A percentile compares a stretch with the other conserved stretches of the same genome.
Evolutionary conservation across 805 yeast species (phyloP).

Genomic region (Metschnikowia chrysomelidarum): DNA sequence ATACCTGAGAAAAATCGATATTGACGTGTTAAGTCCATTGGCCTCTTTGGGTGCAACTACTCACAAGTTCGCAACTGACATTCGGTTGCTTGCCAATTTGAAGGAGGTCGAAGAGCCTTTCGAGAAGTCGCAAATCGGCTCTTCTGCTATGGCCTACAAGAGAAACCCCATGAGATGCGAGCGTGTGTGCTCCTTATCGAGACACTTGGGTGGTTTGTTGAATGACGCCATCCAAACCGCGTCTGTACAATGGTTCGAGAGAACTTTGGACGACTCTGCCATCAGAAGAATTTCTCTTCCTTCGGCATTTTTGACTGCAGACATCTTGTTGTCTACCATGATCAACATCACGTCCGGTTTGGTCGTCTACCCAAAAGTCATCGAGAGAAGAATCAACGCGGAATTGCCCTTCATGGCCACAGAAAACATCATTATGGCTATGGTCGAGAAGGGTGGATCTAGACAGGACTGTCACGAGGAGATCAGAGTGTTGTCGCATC

Average conservation of each 20-base stretch:
- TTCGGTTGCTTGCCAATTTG: constrained; percentile 91
- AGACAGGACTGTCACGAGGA: constrained; percentile 98
- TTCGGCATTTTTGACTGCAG: constrained; percentile 94
- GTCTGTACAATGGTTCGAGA: constrained; percentile 98
- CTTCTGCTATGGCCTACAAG: constrained; percentile 98
- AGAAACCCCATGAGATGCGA: constrained; percentile 99
- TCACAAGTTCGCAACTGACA: constrained; percentile 97
- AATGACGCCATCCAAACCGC: constrained; percentile 96
- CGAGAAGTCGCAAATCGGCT: constrained; percentile 97
- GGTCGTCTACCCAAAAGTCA: constrained; percentile 98
- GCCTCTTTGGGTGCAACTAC: constrained; percentile 95
- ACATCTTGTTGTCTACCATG: constrained; percentile 84
- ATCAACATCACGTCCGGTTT: constrained; percentile 91
- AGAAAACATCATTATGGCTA: constrained; percentile 98
- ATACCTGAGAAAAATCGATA: constrained; percentile 97
- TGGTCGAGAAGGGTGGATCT: constrained; percentile 97
- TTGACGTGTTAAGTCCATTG: constrained; percentile 88
- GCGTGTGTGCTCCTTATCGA: constrained; percentile 96
- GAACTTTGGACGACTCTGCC: constrained; percentile 97
- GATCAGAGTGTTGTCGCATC: constrained; percentile 94
- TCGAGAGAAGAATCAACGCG: constrained; percentile 89
- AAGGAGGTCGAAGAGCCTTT: constrained; percentile 98
- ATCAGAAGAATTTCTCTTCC: constrained; percentile 96
- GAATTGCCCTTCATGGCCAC: constrained; percentile 99
- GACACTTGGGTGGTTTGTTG: constrained; percentile 90